Conservation (phyloP, 352 stramenopile genomes). For the Phytophthora constricta region DNA sequence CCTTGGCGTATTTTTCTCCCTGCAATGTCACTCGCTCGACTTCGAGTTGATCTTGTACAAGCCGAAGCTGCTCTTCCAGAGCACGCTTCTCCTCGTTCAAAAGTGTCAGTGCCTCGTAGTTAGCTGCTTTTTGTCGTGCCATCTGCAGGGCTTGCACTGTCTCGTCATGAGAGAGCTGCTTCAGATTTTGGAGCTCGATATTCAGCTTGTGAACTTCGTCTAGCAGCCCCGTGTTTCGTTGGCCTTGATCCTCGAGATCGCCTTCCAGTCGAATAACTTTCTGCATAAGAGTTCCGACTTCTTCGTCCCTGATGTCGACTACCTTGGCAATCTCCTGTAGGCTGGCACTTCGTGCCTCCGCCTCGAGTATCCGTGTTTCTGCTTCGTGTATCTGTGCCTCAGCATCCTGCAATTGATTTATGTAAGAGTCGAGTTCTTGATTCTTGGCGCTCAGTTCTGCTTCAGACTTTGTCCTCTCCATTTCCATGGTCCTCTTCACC, state of each 20-base stretch:
- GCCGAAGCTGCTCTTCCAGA: slow-evolving; percentile 44
- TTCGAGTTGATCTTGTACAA: slow-evolving; percentile 36
- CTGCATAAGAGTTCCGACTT: slow-evolving; percentile 60
- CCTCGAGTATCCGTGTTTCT: slow-evolving; percentile 20
- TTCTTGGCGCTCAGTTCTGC: slow-evolving; percentile 10
- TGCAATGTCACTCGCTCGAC: slow-evolving; percentile 14
- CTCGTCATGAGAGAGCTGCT: slow-evolving; percentile 71
- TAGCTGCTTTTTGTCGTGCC: slow-evolving; percentile 63
- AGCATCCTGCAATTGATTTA: slow-evolving; percentile 6
- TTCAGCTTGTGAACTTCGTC: slow-evolving; percentile 40
- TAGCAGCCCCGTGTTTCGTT: slow-evolving; percentile 34
- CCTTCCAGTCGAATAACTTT: slow-evolving; percentile 46
- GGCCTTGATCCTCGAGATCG: slow-evolving; percentile 31
- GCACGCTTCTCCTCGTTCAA: slow-evolving; percentile 64
- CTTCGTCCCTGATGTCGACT: slow-evolving; percentile 45
- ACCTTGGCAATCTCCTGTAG: slow-evolving; percentile 19
- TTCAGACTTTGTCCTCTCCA: slow-evolving; percentile 20
- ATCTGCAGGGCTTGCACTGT: slow-evolving; percentile 78
- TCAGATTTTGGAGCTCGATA: slow-evolving; percentile 39
- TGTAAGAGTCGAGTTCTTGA: slow-evolving; percentile 20
- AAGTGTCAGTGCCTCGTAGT: slow-evolving; percentile 61
- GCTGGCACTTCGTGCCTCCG: slow-evolving; percentile 14
- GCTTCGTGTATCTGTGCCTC: slow-evolving; percentile 14
- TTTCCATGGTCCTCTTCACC: slow-evolving; percentile 33
- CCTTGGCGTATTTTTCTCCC: slow-evolving; percentile 27